Base-by-base conservation (phyloP, 257 asterid genomes). In the Gentiana straminea region DNA sequence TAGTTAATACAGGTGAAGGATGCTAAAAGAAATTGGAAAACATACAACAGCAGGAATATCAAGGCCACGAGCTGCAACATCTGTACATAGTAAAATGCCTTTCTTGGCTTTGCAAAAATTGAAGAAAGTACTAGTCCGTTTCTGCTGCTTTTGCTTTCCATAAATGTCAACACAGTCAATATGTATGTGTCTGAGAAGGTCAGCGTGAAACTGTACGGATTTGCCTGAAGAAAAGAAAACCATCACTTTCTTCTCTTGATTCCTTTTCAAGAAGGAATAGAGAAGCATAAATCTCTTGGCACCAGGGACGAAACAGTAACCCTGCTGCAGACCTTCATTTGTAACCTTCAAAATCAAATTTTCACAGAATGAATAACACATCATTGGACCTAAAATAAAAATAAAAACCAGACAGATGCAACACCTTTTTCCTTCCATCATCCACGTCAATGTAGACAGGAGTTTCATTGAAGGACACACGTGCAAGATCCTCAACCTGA, bases 1-100 rank as follows among this genome's bases (percentile, higher is more conserved):
- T 35, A 58, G 55, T 68, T 44, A 55, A 66, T 55, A 41, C 9
- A 41, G 46, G 10, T 41, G 46, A 1, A 41, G 46, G 9, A 41
- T 10, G 46, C 7, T 10, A 7, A 5, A 41, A 5, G 46, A 57
- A 58, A 47, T 1, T 51, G 47, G 33, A 39, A 35, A 70, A 50
- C 79, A 65, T 88, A 92, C 99, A 97, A 92, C 97, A 57, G 84
- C 73, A 58, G 97, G 99, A 73, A 92, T 88, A 77, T 92, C 97
- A 64, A 92, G 94, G 60, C 99, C 99, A 69, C 99, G 97, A 55
- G 99, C 95, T 24, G 97, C 99, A 8, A 92, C 95, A 63, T 92
- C 97, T 0, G 99, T 92, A 66, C 99, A 88, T 61, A 92, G 75
- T 61, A 88, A 69, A 61, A 92, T 80, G 55, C 99, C 99, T 73